Evolutionary conservation across 1,139 yeast genomes (phyloP), one percentile per base, ranked within the genome.

Genomic region (Geotrichum histeridarum): DNA sequence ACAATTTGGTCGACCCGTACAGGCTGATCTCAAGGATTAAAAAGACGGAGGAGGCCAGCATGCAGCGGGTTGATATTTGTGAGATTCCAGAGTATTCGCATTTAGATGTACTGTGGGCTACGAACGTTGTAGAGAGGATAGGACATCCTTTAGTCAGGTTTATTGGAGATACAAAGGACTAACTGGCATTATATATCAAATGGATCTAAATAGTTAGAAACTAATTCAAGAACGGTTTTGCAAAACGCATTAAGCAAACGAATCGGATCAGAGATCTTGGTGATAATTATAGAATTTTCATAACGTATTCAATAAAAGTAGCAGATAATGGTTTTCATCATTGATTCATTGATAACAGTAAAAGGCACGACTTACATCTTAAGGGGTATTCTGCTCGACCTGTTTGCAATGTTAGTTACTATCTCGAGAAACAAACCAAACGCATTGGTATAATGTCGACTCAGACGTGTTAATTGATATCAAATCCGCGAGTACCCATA

Each of bases 61-160:
- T 42, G 31, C 22, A 12, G 5, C n/a, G 17, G 30, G 57, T 67
- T 4, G 60, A 60, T 33, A 63, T 69, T 8, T 61, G 62, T 14
- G 67, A 68, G 37, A 53, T 70, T 38, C 69, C 70, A 0, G 62
- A 75, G 32, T 93, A 90, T 67, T 93, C 94, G 49, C 98, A 91
- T 68, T 76, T 91, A 64, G 98, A 91, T 67, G 94, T 90, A 22
- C 70, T 91, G 31, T 91, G 98, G 98, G 95, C 96, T 0, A 68
- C 73, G 35, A 90, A 87, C 62, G 95, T 83, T 0, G 73, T 77
- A n/a, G 76, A 76, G 3, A 73, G 71, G 53, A 83, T 86, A 4
- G 73, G 70, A 1, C 54, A 50, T 48, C 77, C 78, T 36, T 75
- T 81, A 56, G 59, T 59, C 8, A 57, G 60, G 36, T 67, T 68